phyloP scores from a whole-genome alignment of 2,329 filamentous ascomycete genomes.

The Teratosphaeria destructans region DNA sequence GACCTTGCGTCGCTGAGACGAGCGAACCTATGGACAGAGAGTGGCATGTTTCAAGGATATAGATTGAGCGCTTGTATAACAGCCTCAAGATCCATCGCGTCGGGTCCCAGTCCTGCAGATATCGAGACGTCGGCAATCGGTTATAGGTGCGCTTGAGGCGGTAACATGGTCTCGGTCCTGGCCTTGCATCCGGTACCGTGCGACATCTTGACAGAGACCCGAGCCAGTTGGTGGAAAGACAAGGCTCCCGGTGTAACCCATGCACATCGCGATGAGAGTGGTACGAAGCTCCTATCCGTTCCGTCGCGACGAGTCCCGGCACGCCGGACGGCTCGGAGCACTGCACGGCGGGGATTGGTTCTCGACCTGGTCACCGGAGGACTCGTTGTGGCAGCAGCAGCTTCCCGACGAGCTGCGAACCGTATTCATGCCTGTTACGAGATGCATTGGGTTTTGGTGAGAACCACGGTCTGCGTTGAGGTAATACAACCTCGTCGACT shows the following conservation, averaged over 20 bases:
- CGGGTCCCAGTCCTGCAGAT: background rate
- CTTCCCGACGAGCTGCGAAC: slow-evolving; percentile 1
- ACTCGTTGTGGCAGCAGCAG: background rate
- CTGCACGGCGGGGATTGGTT: background rate
- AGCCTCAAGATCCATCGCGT: background rate
- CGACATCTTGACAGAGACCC: background rate
- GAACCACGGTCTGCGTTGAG: background rate
- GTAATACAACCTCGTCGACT: background rate
- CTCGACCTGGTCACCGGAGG: slow-evolving; percentile 2
- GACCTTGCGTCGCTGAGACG: background rate
- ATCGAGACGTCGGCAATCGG: background rate
- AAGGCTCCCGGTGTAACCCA: slow-evolving; percentile 1
- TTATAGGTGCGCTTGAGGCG: background rate
- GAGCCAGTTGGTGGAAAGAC: background rate
- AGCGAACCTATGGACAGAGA: background rate
- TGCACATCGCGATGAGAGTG: background rate
- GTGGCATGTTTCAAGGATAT: background rate
- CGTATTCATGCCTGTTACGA: background rate
- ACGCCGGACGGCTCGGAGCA: slow-evolving; percentile 1
- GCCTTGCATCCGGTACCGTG: background rate
- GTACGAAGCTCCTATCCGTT: background rate
- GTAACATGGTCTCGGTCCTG: background rate
- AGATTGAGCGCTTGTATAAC: background rate
- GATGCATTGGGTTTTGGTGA: background rate
- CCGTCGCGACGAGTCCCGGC: slow-evolving; percentile 1